Evolutionary conservation across 2,329 filamentous ascomycete genomes (phyloP), one percentile per base, ranked within the genome.

Genomic region (Trichoderma breve): DNA sequence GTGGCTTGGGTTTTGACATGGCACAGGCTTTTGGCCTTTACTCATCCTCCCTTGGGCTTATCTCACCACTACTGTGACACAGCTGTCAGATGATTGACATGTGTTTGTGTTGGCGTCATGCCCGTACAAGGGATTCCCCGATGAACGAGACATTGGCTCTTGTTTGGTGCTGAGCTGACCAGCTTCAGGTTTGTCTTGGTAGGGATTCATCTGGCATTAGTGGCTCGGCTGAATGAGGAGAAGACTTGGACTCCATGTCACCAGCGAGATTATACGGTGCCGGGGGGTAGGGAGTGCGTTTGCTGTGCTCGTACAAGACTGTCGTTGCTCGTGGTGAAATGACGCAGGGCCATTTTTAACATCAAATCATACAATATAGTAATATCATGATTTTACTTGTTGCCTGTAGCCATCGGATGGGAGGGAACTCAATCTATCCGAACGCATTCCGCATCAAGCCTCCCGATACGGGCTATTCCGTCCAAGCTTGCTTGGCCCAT

Each of bases 161-260:
- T 47, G 55, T 55, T 60, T 60, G 43, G 63, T 26, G 64, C 64
- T 43, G 65, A 69, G 65, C 65, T 61, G 65, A 69, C 36, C 65
- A 68, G 36, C 65, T 32, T 43, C 53, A 68, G 36, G 28, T 32
- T 24, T 32, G 32, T 15, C 32, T 47, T 43, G 24, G 53, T 32
- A 43, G 55, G 65, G 55, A 68, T 39, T 21, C 36, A 61, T 36
- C 61, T 43, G 36, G 28, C 28, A 51, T 62, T 70, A 70, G 67
- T 53, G 67, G 57, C 67, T 70, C 57, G 67, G 67, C 67, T 70
- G n/a, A 9, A 57, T 70, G 57, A 53, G 66, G 55, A 51, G 28
- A 36, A 53, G 36, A 21, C 28, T 32, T 51, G 32, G 18, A 34
- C 18, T 34, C 30, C 57, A 60, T 34, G 57, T 7, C 28, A 4